Base-by-base conservation (phyloP, 257 asterid genomes). In the Capsicum rhomboideum region DNA sequence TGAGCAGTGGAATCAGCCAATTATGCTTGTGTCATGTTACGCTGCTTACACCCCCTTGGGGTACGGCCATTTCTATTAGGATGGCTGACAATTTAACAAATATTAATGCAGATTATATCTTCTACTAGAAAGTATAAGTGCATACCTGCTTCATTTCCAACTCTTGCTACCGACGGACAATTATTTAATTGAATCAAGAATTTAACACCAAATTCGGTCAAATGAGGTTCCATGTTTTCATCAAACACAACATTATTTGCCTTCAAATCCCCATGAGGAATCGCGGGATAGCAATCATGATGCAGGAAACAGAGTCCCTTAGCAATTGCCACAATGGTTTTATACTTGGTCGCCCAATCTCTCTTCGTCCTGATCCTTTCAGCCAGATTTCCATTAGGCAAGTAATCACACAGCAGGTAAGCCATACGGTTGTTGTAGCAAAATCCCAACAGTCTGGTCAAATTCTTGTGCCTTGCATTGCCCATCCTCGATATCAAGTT, bases 161-260 rank as follows among this genome's bases (percentile, higher is more conserved):
- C 59, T 85, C 87, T 85, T 84, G 85, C 80, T 55, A 58, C 85
- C 5, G 80, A 66, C 13, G 85, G 83, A 84, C 84, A 66, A 29
- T 78, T 83, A 50, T 83, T 80, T 29, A 85, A 84, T 26, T 86
- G 93, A 85, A 89, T 21, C 64, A 95, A 82, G 56, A 89, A 88
- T 68, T 46, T 82, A 80, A 97, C 93, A 23, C 98, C 98, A 63
- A 88, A 95, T 77, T 91, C 97, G 11, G 92, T 89, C 92, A 97
- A 88, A 88, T 80, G 97, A 49, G 99, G 97, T 82, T 93, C 99
- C 96, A 92, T 92, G 67, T 89, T 90, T 86, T 97, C 98, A 83
- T 97, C 97, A n/a, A 97, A 93, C 61, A 90, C 84, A 69, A 97
- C 80, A 74, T 90, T 97, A 69, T 88, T 82, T 18, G 94, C 81